Base-by-base conservation (phyloP, 345 rosid genomes). In the Eucalyptus virginea region DNA sequence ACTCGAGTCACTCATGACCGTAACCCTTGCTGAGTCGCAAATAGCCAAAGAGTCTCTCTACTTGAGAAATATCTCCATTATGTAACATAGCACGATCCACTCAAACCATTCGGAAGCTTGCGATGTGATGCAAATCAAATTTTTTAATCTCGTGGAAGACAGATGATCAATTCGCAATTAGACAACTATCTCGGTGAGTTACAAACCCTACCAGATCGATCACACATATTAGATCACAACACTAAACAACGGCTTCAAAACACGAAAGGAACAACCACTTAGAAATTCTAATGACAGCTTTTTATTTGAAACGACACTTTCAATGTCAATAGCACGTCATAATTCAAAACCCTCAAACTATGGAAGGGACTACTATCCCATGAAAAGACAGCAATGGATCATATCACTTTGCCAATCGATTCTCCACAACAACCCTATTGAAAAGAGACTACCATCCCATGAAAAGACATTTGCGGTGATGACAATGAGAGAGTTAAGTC, bases 21-120 rank as follows among this genome's bases (percentile, higher is more conserved):
- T 56, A 24, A 7, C 6, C 37, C 11, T 5, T 4, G 21, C 2
- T 1, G 0, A 18, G 40, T 34, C 1, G 0, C 4, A 69, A 9
- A 34, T 8, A 69, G 24, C 24, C 81, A 69, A 17, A 34, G 6
- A 69, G 80, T 17, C 40, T 2, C 2, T 67, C 7, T 34, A 1
- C 42, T 69, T 5, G 24, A 69, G 24, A 34, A 10, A 34, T 21
- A 21, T 69, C 12, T 2, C 4, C 3, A 11, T 17, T 34, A 34
- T 1, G 12, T 69, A 69, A 32, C 42, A 18, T 9, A 17, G 6
- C 12, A 69, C 3, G 4, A 69, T 4, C 12, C 81, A 32, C 11
- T 18, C 24, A 17, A 34, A 9, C 4, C 37, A 18, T 34, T 9
- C 0, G 2, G 7, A 69, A 21, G 13, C 6, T 69, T 19, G 4